Conservation (phyloP, 768 basidiomycete genomes). For the Lactifluus volemus region DNA sequence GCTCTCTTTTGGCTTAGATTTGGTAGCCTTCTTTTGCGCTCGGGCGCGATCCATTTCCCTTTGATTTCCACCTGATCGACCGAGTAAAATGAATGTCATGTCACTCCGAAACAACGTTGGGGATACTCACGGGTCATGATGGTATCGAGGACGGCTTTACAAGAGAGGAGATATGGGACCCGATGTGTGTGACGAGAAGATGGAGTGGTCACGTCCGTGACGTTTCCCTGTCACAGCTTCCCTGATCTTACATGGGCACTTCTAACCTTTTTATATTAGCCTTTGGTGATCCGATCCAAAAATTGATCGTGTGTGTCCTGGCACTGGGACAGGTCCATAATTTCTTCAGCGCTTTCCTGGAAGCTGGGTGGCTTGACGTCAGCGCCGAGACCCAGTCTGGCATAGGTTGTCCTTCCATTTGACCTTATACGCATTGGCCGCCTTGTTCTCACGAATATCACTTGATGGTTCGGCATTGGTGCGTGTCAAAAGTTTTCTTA, state of each 20-base stretch:
- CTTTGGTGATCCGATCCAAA: slow-evolving; percentile 19
- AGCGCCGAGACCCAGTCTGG: slow-evolving; percentile 15
- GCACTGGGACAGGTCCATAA: neutral
- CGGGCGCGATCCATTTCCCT: slow-evolving; percentile 66
- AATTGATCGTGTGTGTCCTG: slow-evolving; percentile 19
- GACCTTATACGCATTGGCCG: slow-evolving; percentile 14
- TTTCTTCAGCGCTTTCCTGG: neutral
- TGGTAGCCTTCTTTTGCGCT: slow-evolving; percentile 63
- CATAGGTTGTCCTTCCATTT: slow-evolving; percentile 13
- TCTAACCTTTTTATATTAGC: slow-evolving; percentile 18
- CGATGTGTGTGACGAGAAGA: neutral
- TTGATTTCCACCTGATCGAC: slow-evolving; percentile 64
- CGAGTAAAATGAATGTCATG: neutral
- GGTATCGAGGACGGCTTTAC: neutral
- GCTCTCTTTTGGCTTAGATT: slow-evolving; percentile 65
- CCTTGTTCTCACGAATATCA: slow-evolving; percentile 5
- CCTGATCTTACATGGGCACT: slow-evolving; percentile 6
- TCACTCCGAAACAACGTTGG: neutral
- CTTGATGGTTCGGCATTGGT: neutral
- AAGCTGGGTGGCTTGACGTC: slow-evolving; percentile 14
- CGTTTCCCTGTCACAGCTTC: neutral
- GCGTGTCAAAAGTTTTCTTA: neutral
- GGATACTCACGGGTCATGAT: slow-evolving; percentile 19
- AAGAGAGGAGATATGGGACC: neutral
- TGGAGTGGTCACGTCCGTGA: slow-evolving; percentile 3